A percentile compares a stretch with the other conserved stretches of the same genome.
These are phyloP conservation scores for Hypoxylon perforatum DNA, from an alignment of 495 filamentous ascomycete species.

Conservation along the genomic window DNA sequence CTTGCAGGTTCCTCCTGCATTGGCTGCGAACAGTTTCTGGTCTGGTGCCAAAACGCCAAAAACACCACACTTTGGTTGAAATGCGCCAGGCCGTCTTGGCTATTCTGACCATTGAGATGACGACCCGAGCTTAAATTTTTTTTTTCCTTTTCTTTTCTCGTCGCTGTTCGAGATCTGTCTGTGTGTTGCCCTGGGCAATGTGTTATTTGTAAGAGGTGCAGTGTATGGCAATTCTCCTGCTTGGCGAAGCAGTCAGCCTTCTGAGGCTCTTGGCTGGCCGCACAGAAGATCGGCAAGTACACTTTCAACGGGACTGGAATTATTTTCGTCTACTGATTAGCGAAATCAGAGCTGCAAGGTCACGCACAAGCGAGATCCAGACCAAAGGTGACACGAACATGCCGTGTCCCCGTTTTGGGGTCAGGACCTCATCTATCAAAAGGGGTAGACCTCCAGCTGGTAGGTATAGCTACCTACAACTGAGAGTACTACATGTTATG, in stretches of 20 bases:
- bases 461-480: too few species aligned
- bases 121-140: conserved; percentile 2
- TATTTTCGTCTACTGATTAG: conserved; percentile 30
- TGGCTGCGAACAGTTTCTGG: conserved; percentile 22
- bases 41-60: conserved; percentile 9
- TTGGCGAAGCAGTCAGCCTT: conserved; percentile 46
- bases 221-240: conserved; percentile 35
- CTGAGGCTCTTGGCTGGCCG: conserved; percentile 43
- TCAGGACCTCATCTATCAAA: conserved; percentile 18
- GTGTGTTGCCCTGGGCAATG: conserved; percentile 20
- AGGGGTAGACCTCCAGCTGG: conserved; percentile 7
- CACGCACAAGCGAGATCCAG: conserved; percentile 29
- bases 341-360: conserved; percentile 22
- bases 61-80: conserved; percentile 34
- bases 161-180: conserved; percentile 9
- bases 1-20: conserved; percentile 40
- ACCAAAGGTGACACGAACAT: conserved; percentile 12
- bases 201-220: conserved; percentile 23
- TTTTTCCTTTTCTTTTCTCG: too few species aligned
- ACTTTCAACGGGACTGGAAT: conserved; percentile 15
- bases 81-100: conserved; percentile 43
- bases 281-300: conserved; percentile 39
- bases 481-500: too few species aligned
- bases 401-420: conserved; percentile 18
- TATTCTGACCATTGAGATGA: conserved; percentile 7